Percentiles rank a stretch among this genome's conserved stretches.
These are phyloP conservation scores for Penicillium canariense DNA, from an alignment of 495 filamentous ascomycete species.

Conservation along the genomic window DNA sequence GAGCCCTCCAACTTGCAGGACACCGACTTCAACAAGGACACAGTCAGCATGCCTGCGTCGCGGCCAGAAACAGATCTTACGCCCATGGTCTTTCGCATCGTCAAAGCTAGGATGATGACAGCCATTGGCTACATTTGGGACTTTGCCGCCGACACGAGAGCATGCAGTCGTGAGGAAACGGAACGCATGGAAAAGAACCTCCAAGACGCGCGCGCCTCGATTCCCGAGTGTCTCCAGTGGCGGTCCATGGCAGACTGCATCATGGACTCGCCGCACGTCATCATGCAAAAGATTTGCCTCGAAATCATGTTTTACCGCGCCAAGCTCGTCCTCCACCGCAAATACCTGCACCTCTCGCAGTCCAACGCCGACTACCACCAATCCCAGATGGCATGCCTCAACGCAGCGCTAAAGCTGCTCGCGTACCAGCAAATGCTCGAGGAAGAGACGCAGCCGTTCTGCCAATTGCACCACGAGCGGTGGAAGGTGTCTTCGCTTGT, in stretches of 20 bases:
- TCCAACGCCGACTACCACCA: slow-evolving; percentile 24
- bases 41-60: slow-evolving; percentile 39
- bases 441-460: slow-evolving; percentile 34
- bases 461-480: slow-evolving; percentile 40
- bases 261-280: slow-evolving; percentile 18
- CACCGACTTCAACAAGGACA: slow-evolving; percentile 46
- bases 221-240: slow-evolving; percentile 8
- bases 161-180: slow-evolving; percentile 37
- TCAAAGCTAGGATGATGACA: slow-evolving; percentile 42
- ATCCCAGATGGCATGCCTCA: slow-evolving; percentile 41
- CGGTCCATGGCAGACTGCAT: slow-evolving; percentile 15
- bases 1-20: slow-evolving; percentile 49
- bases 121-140: slow-evolving; percentile 40
- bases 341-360: slow-evolving; percentile 34
- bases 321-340: slow-evolving; percentile 42
- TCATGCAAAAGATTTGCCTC: slow-evolving; percentile 19
- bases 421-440: slow-evolving; percentile 33
- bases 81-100: slow-evolving; percentile 45
- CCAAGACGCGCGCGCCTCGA: too few relatives aligned
- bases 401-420: slow-evolving; percentile 42
- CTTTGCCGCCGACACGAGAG: slow-evolving; percentile 29
- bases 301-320: slow-evolving; percentile 33
- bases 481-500: slow-evolving; percentile 49
- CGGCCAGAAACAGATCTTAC: slow-evolving; percentile 47
- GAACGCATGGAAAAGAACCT: slow-evolving; percentile 16